phyloP scores from a whole-genome alignment of 2,329 filamentous ascomycete species.

The Dactylellina leptospora region DNA sequence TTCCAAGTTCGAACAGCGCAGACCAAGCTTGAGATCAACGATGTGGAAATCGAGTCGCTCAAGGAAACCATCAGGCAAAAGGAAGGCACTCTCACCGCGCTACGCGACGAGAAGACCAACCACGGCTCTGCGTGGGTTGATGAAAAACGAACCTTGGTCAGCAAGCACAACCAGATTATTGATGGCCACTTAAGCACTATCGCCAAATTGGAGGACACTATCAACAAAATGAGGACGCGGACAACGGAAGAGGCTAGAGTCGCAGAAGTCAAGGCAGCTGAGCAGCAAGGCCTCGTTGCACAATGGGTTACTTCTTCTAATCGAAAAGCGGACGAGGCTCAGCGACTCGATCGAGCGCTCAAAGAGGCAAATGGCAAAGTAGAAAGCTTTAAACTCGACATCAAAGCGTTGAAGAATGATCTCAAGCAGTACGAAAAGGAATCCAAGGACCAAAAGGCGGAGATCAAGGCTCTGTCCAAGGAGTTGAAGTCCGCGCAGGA shows the following conservation, averaged over 20 bases:
- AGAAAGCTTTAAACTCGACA: conserved; percentile 45
- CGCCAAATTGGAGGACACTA: conserved; percentile 37
- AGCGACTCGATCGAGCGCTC: conserved; percentile 35
- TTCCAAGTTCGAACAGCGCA: conserved; percentile 35
- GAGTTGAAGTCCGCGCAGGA: conserved; percentile 32
- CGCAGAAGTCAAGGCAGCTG: conserved; percentile 22
- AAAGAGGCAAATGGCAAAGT: conserved; percentile 35
- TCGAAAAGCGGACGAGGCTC: conserved; percentile 33
- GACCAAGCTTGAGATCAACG: conserved; percentile 44
- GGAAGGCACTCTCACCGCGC: conserved; percentile 17
- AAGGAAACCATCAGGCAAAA: conserved; percentile 35
- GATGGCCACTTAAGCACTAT: conserved; percentile 40
- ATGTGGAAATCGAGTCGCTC: conserved; percentile 43
- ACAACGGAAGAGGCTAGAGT: conserved; percentile 40
- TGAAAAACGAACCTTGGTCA: conserved; percentile 23
- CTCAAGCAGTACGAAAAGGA: conserved; percentile 50
- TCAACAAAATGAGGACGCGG: conserved; percentile 42
- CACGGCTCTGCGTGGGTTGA: conserved; percentile 19
- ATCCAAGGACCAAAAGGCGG: conserved; percentile 34
- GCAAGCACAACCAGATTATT: conserved; percentile 34
- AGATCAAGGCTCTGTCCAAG: conserved; percentile 34
- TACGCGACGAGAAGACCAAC: conserved; percentile 31
- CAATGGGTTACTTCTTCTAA: conserved; percentile 48
- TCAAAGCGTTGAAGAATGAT: conserved; percentile 36
- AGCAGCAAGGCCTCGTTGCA: conserved; percentile 35